Conservation (phyloP, 2,329 filamentous ascomycete genomes). For the Fusarium hostae region DNA sequence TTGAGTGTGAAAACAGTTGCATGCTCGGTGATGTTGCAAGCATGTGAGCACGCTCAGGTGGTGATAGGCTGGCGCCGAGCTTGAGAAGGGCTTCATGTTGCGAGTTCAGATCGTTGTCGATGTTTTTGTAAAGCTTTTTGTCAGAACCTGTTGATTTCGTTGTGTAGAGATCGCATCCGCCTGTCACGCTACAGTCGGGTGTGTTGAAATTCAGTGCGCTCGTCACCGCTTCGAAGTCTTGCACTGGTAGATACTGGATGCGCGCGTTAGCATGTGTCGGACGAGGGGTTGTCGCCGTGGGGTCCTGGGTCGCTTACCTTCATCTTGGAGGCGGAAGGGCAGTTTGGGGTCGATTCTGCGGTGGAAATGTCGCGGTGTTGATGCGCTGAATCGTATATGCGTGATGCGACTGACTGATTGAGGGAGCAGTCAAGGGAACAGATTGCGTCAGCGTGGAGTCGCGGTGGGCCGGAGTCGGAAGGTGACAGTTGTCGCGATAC, state of each 20-base stretch:
- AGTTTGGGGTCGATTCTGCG: neutral
- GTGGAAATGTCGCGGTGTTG: conserved; percentile 10
- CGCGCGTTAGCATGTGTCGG: conserved; percentile 31
- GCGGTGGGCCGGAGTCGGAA: conserved; percentile 36
- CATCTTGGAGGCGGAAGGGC: conserved; percentile 46
- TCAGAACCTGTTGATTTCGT: conserved; percentile 95
- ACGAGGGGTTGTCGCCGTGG: neutral
- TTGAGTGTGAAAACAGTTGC: conserved; percentile 77
- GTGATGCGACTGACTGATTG: conserved; percentile 31
- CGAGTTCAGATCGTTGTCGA: conserved; percentile 89
- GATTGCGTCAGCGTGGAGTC: conserved; percentile 49
- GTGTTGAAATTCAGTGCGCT: conserved; percentile 96
- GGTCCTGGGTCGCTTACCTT: conserved; percentile 47
- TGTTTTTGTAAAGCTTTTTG: conserved; percentile 97
- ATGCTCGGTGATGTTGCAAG: conserved; percentile 71
- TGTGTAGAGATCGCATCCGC: conserved; percentile 95
- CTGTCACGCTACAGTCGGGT: conserved; percentile 88
- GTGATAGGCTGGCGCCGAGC: conserved; percentile 87
- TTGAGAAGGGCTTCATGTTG: conserved; percentile 90
- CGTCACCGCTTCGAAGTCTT: conserved; percentile 90
- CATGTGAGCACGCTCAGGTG: conserved; percentile 79
- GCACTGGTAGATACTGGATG: conserved; percentile 85
- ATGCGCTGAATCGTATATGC: conserved; percentile 11
- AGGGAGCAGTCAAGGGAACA: conserved; percentile 26
- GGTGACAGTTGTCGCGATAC: conserved; percentile 36